phyloP scores from a whole-genome alignment of 2,329 filamentous ascomycete species.

The Cladophialophora psammophila region DNA sequence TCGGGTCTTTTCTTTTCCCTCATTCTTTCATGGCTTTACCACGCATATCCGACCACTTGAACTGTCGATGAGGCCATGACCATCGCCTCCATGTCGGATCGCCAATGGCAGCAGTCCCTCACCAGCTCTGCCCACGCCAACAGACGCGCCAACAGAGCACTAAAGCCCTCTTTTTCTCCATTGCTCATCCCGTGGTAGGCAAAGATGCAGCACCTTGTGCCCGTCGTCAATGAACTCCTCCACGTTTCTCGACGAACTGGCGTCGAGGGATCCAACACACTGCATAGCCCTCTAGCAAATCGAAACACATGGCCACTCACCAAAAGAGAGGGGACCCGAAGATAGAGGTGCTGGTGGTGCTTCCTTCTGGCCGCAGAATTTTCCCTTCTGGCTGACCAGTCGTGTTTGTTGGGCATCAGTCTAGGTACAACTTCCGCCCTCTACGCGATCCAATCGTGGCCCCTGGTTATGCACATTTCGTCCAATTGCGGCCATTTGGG shows the following conservation, averaged over 20 bases:
- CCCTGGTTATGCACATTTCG: constrained; percentile 23
- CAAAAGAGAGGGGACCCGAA: constrained; percentile 13
- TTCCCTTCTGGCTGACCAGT: constrained; percentile 24
- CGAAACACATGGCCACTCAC: constrained; percentile 18
- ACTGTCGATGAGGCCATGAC: neutral
- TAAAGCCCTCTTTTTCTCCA: neutral
- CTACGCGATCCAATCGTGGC: constrained; percentile 35
- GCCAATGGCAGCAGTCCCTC: constrained; percentile 13
- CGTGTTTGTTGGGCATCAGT: constrained; percentile 34
- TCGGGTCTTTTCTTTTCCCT: neutral
- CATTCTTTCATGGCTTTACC: neutral
- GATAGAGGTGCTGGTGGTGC: constrained; percentile 7
- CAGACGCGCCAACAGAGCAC: constrained; percentile 11
- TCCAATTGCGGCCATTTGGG: constrained; percentile 30
- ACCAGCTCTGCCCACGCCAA: constrained; percentile 9
- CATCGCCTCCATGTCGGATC: neutral
- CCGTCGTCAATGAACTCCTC: constrained; percentile 30
- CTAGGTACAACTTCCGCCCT: constrained; percentile 27
- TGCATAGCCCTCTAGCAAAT: constrained; percentile 22
- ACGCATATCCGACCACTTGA: constrained; percentile 9
- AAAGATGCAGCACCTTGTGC: constrained; percentile 20
- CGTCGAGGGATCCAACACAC: constrained; percentile 10
- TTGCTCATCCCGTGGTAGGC: constrained; percentile 6
- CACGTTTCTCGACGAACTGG: constrained; percentile 32
- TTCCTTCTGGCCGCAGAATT: constrained; percentile 20